Conservation (phyloP, 2,329 filamentous ascomycete species). For the Endoconidiophora laricicola region DNA sequence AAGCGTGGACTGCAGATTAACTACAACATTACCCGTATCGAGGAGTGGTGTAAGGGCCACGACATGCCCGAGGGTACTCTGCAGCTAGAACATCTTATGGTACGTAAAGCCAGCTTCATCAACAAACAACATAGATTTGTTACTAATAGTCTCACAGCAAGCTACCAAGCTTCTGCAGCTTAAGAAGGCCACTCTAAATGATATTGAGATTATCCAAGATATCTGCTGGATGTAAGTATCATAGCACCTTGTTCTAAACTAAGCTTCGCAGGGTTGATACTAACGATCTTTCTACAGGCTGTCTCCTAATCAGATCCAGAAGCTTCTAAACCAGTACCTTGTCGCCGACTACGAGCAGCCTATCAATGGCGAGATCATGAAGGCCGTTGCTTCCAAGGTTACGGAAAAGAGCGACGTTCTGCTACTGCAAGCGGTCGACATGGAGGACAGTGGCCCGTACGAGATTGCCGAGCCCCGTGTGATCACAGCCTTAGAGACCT, state of each 20-base stretch:
- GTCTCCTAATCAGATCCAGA: slow-evolving; percentile 97
- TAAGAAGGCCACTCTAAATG: slow-evolving; percentile 97
- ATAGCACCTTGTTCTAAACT: not conserved
- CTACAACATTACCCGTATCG: slow-evolving; percentile 98
- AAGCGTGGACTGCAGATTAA: slow-evolving; percentile 98
- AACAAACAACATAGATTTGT: slow-evolving; percentile 9
- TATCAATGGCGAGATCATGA: slow-evolving; percentile 99
- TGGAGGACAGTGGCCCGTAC: slow-evolving; percentile 97
- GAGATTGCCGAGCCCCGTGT: slow-evolving; percentile 94
- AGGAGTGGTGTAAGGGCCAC: slow-evolving; percentile 99
- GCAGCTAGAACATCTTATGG: slow-evolving; percentile 95
- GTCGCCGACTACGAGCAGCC: slow-evolving; percentile 98
- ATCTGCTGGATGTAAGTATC: slow-evolving; percentile 94
- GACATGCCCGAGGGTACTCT: slow-evolving; percentile 98
- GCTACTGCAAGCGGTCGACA: slow-evolving; percentile 84
- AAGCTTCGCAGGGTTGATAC: not conserved
- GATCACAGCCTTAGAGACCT: slow-evolving; percentile 93
- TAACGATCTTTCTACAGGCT: slow-evolving; percentile 38
- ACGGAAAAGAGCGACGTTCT: slow-evolving; percentile 97
- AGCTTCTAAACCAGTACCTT: slow-evolving; percentile 94
- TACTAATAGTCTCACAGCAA: slow-evolving; percentile 41
- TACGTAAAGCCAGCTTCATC: slow-evolving; percentile 21
- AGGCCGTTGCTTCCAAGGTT: slow-evolving; percentile 88
- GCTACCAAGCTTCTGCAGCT: slow-evolving; percentile 94
- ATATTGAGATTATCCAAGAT: slow-evolving; percentile 99